Conservation (phyloP, 805 yeast species). For the Ogataea naganishii region DNA sequence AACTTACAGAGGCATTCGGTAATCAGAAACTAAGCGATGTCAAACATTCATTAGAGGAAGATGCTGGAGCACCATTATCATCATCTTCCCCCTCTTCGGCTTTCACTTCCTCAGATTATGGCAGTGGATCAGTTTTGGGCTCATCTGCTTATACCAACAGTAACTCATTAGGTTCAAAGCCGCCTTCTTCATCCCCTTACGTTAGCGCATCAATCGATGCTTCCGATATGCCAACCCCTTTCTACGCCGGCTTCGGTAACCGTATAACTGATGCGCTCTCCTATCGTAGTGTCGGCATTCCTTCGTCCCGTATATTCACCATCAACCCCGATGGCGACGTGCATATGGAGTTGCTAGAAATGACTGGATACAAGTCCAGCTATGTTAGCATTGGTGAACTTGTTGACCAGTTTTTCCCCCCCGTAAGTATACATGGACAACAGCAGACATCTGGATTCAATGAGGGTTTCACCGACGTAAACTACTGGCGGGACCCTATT, state of each 20-base stretch:
- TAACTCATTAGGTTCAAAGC: too few species aligned
- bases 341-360: constrained; percentile 89
- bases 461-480: constrained; percentile 74
- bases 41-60: too few species aligned
- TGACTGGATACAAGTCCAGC: constrained; percentile 86
- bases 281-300: constrained; percentile 87
- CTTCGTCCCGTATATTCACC: constrained; percentile 89
- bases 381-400: constrained; percentile 86
- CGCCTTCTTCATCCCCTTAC: too few species aligned
- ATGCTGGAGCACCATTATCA: too few species aligned
- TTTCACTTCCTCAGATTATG: too few species aligned
- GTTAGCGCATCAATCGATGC: too few species aligned
- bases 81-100: too few species aligned
- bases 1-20: constrained; percentile 10
- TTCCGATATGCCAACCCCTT: too few species aligned
- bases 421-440: constrained; percentile 32
- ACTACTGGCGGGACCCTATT: constrained; percentile 86
- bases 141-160: too few species aligned
- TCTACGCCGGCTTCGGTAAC: constrained; percentile 96
- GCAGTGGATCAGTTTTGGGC: too few species aligned
- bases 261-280: constrained; percentile 94
- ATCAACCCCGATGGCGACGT: constrained; percentile 96
- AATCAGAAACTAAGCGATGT: too few species aligned
- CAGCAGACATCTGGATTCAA: constrained; percentile 19
- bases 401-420: constrained; percentile 97